Base-by-base conservation (phyloP, 2,329 filamentous ascomycete species). In the Colletotrichum eleusines region DNA sequence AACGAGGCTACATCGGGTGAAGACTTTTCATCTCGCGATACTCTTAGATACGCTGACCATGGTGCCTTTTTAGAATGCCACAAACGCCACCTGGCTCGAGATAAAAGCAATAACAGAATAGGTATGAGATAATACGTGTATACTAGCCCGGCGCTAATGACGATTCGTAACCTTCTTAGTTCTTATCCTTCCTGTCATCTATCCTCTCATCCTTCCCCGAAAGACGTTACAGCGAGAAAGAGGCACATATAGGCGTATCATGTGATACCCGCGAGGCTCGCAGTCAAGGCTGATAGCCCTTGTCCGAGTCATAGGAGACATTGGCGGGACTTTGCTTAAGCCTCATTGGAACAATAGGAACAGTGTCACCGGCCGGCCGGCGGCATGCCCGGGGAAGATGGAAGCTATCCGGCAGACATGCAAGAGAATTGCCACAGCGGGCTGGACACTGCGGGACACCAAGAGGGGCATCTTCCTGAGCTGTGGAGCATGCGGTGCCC, bases 21-120 rank as follows among this genome's bases (percentile, higher is more conserved):
- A 31, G 18, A 1, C 28, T 60, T 68, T 44, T n/a, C 23, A 28
- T 53, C 18, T 11, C 51, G 64, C 48, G 64, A 69, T 69, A 23
- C 38, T 23, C 20, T 59, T 23, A 50, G 44, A 42, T 59, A 26
- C 51, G 69, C 69, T 71, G 46, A 68, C 58, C 42, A 40, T 44
- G 53, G 9, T 44, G 58, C 44, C 51, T n/a, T 54, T 63, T 53
- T 71, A 59, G 69, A 71, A 71, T 68, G 58, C 62, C 33, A 46
- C 42, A 53, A 59, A 38, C 69, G 53, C 64, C 51, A 68, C 51
- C 58, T 63, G 31, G 38, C 50, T 18, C 58, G 58, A 68, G 23
- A 33, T 33, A 66, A 57, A 70, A 70, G 63, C 63, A 70, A 70
- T 66, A 50, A 31, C 44, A 40, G 26, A 9, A 14, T 16, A 38